Percentiles rank a stretch among this genome's conserved stretches.
phyloP scores from a whole-genome alignment of 1,284 basidiomycete genomes.

The Chalciporus sp. region DNA sequence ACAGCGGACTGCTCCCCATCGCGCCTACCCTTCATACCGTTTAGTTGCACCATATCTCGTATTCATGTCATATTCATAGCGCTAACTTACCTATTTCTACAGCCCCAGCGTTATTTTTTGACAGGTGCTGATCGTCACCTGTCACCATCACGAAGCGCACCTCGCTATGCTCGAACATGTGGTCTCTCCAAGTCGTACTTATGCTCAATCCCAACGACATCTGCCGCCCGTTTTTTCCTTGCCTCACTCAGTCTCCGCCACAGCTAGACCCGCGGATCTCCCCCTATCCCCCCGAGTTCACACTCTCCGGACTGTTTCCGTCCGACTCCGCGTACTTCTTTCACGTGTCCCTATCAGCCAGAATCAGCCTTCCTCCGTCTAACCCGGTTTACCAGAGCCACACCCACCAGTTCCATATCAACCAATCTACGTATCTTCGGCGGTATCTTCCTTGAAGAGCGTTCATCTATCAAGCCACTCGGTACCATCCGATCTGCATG shows the following conservation, averaged over 20 bases:
- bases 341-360: slow-evolving; percentile 24
- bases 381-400: neutral
- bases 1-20: neutral
- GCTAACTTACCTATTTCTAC: neutral
- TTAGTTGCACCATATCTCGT: neutral
- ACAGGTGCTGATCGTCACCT: neutral
- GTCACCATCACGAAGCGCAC: neutral
- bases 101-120: neutral
- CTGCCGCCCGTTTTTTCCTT: neutral
- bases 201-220: neutral
- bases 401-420: neutral
- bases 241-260: slow-evolving; percentile 9
- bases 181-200: neutral
- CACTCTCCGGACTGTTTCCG: slow-evolving; percentile 25
- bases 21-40: neutral
- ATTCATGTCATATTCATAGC: neutral
- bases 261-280: slow-evolving; percentile 19
- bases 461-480: neutral
- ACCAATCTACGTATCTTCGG: neutral
- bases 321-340: slow-evolving; percentile 21
- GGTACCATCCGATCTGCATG: neutral
- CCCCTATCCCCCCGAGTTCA: neutral
- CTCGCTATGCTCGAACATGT: too few species aligned
- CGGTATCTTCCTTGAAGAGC: neutral
- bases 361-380: slow-evolving; percentile 1